phyloP scores from a whole-genome alignment of 2,329 filamentous ascomycete species.

The Alternaria incomplexa region DNA sequence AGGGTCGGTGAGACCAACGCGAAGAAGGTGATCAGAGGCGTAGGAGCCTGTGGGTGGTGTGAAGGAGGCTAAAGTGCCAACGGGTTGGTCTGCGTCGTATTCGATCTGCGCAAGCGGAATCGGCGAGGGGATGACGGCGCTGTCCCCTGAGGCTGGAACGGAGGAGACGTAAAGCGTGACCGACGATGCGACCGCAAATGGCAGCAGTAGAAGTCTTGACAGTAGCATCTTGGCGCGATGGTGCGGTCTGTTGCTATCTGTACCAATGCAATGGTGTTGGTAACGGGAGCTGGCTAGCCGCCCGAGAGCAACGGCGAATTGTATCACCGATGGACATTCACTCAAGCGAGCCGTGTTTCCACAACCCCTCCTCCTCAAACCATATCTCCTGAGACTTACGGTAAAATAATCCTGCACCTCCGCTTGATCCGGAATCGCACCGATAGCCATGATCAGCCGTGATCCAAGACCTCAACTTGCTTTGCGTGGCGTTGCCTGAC shows the following conservation, averaged over 20 bases:
- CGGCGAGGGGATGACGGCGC: constrained; percentile 42
- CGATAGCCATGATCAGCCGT: constrained; percentile 1
- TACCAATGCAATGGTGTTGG: constrained; percentile 10
- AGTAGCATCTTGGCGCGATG: constrained; percentile 44
- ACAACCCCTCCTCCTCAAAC: background rate
- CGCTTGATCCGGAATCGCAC: constrained; percentile 11
- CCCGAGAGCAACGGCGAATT: constrained; percentile 15
- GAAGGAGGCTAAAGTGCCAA: constrained; percentile 44
- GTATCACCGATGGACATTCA: constrained; percentile 20
- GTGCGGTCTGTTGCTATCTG: background rate
- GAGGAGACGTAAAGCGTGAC: constrained; percentile 67
- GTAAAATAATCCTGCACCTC: constrained; percentile 5
- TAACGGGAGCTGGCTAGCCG: constrained; percentile 13
- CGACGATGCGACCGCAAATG: constrained; percentile 47
- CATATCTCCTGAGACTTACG: background rate
- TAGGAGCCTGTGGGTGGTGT: constrained; percentile 45
- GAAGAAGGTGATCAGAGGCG: constrained; percentile 48
- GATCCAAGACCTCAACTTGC: constrained; percentile 16
- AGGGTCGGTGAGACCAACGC: constrained; percentile 52
- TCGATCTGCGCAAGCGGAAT: constrained; percentile 53
- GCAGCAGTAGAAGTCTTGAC: constrained; percentile 43
- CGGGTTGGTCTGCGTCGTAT: constrained; percentile 47
- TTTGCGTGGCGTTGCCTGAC: constrained; percentile 27
- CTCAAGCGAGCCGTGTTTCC: constrained; percentile 3
- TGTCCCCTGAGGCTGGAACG: constrained; percentile 72